Evolutionary conservation across 805 yeast species (phyloP).

Genomic region (Myxozyma udenii): DNA sequence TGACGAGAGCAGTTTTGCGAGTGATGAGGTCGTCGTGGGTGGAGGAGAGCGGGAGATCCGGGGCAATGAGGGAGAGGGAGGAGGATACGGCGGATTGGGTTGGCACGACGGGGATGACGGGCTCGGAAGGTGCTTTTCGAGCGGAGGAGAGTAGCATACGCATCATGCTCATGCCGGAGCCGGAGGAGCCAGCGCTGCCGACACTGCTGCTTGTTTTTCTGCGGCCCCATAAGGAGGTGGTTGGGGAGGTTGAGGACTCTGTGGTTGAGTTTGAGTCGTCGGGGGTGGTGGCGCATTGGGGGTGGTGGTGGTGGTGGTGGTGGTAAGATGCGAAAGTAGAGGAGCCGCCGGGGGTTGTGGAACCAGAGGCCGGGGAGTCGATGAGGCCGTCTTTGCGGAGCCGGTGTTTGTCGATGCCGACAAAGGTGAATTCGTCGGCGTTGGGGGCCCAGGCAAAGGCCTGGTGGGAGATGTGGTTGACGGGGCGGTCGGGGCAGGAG

Average conservation of each 20-base stretch:
- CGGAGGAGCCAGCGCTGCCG: neutral
- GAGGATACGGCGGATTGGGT: too few relatives aligned
- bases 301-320: neutral
- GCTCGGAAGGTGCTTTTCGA: neutral
- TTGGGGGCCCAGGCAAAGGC: constrained; percentile 58
- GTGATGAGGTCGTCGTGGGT: too few relatives aligned
- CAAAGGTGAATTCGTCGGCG: constrained; percentile 49
- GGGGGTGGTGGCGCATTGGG: neutral
- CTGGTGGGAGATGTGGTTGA: constrained; percentile 52
- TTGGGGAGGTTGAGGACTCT: neutral
- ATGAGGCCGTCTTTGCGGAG: constrained; percentile 20
- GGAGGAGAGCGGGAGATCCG: too few relatives aligned
- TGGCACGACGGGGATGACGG: neutral
- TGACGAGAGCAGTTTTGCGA: too few relatives aligned
- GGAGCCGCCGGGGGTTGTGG: neutral
- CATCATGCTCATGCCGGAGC: neutral
- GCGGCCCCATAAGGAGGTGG: neutral
- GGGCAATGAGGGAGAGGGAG: too few relatives aligned
- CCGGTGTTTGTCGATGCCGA: constrained; percentile 11
- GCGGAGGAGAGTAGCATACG: neutral
- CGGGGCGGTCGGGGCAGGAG: constrained; percentile 42
- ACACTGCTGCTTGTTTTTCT: neutral
- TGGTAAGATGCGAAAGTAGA: neutral
- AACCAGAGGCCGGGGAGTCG: neutral
- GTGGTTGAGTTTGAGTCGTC: neutral